Evolutionary conservation across 805 yeast species (phyloP), one percentile per base, ranked within the genome.

Genomic region (Tetrapisispora pingtungensis): DNA sequence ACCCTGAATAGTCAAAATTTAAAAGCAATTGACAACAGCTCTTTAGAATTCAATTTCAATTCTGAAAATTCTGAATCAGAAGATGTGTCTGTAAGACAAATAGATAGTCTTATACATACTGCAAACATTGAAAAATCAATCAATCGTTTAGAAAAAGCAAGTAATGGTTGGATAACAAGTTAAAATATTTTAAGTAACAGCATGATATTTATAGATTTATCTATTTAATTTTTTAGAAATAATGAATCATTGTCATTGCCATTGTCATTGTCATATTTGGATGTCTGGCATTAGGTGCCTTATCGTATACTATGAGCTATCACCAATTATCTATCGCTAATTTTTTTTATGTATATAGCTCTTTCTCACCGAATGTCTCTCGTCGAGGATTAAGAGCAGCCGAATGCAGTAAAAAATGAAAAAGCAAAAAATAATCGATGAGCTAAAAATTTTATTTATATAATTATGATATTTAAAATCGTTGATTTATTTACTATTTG

Each of bases 81-180:
- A n/a, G 22, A 34, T 17, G 3, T 10, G 13, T 4, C 22, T n/a
- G n/a, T 13, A 15, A 12, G 6, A 10, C 17, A 34, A 6, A 12
- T 15, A 3, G 12, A 22, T 28, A 28, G 13, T 12, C n/a, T n/a
- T n/a, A 10, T 28, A 7, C 31, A 28, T 10, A 10, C 31, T 5
- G 13, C 4, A 28, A 28, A 28, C 27, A 27, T 28, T 1, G 15
- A 14, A 12, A 34, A 12, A 13, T 24, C 50, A 24, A 36, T 55
- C 31, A 50, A 51, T 31, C 48, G 59, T 37, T 42, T 57, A 42
- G 61, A 57, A 42, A 49, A 47, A 39, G 59, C 55, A 7, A 57
- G 61, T 41, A 57, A 55, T 33, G 59, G 58, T 5, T 30, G 35
- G 35, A 6, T 30, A 8, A 19, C 20, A 19, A 38, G 33, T 19